A percentile compares a stretch with the other conserved stretches of the same genome.
phyloP scores from a whole-genome alignment of 176 grass and related monocot species.

The Juncus effusus region DNA sequence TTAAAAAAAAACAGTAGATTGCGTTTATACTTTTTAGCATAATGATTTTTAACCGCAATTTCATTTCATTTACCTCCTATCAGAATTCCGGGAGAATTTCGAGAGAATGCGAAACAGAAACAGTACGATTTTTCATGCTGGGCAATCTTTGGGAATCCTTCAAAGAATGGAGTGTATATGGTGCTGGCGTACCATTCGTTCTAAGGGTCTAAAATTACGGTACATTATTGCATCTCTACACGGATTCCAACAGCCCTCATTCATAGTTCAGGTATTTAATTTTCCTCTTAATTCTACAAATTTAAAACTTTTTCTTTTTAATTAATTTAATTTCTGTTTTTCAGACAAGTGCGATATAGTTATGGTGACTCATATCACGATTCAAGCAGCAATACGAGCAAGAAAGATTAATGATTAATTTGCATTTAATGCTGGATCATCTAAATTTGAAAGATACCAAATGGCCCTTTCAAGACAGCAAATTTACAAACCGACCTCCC shows the following conservation, averaged over 20 bases:
- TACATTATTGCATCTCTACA: constrained; percentile 76
- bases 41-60: too few relatives aligned
- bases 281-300: background rate
- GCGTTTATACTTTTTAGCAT: too few relatives aligned
- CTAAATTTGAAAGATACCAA: background rate
- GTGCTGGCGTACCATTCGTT: constrained; percentile 51
- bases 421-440: background rate
- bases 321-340: constrained; percentile 2
- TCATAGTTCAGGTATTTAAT: constrained; percentile 41
- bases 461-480: constrained; percentile 42
- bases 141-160: constrained; percentile 58
- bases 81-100: constrained; percentile 7
- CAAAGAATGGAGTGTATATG: constrained; percentile 67
- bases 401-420: constrained; percentile 37
- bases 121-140: constrained; percentile 38
- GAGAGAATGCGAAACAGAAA: constrained; percentile 14
- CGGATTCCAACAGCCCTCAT: constrained; percentile 27
- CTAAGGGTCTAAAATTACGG: constrained; percentile 38
- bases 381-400: constrained; percentile 30
- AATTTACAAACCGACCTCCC: constrained; percentile 25
- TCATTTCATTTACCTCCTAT: background rate
- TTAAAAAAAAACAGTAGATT: too few relatives aligned
- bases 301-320: background rate
- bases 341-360: constrained; percentile 43
- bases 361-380: constrained; percentile 39